A percentile compares a stretch with the other conserved stretches of the same genome.
phyloP scores from a whole-genome alignment of 768 basidiomycete genomes.

The Suillus decipiens region DNA sequence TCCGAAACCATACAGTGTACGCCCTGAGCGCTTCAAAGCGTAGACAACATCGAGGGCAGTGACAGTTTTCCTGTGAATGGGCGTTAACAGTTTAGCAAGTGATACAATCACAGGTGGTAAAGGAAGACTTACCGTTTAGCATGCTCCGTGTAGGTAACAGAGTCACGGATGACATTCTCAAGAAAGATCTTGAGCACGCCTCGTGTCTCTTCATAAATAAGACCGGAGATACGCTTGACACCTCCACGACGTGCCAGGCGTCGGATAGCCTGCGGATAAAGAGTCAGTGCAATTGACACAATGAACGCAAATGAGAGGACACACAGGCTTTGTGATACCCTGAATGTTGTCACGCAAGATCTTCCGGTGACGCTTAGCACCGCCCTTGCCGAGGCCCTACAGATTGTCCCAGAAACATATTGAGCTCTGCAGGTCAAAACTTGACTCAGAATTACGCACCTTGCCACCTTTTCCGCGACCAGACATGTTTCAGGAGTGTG shows the following conservation, averaged over 20 bases:
- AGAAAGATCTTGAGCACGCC: slow-evolving; percentile 90
- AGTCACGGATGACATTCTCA: slow-evolving; percentile 84
- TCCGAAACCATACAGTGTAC: slow-evolving; percentile 82
- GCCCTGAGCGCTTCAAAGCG: slow-evolving; percentile 68
- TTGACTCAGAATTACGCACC: slow-evolving; percentile 22
- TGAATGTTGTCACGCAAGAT: slow-evolving; percentile 78
- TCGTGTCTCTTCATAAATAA: slow-evolving; percentile 90
- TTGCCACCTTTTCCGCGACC: slow-evolving; percentile 88
- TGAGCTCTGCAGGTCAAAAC: slow-evolving; percentile 3
- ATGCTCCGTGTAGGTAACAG: slow-evolving; percentile 91
- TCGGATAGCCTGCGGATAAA: slow-evolving; percentile 45
- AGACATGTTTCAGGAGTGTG: slow-evolving; percentile 53
- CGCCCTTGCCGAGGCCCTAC: slow-evolving; percentile 82
- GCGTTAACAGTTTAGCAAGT: slow-evolving; percentile 10
- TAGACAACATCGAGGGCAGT: slow-evolving; percentile 87
- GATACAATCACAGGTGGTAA: background rate
- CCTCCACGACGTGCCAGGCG: slow-evolving; percentile 86
- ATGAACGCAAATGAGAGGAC: background rate
- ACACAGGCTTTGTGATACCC: slow-evolving; percentile 38
- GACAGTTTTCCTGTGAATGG: slow-evolving; percentile 58
- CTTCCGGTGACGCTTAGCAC: slow-evolving; percentile 82
- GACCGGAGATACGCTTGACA: slow-evolving; percentile 87
- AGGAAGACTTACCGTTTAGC: slow-evolving; percentile 57
- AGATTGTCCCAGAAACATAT: slow-evolving; percentile 2
- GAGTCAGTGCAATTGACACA: background rate